Evolutionary conservation across 352 stramenopile species (phyloP).

Genomic region (Blastocystis hominis): DNA sequence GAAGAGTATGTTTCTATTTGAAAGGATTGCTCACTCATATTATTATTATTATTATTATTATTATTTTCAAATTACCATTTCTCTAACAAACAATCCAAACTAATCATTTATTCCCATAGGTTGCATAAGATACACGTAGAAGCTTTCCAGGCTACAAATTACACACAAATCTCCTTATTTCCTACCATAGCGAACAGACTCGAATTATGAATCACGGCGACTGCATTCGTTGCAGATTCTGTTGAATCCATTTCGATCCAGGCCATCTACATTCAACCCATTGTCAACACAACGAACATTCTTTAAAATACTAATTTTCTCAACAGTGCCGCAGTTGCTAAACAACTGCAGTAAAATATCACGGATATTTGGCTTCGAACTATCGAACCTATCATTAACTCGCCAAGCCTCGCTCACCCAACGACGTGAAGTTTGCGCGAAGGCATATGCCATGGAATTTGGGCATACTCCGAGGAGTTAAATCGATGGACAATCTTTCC

Average conservation of each 20-base stretch:
- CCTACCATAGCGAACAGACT: constrained; percentile 8
- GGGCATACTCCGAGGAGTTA: constrained; percentile 31
- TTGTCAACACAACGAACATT: not conserved
- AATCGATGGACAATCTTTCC: constrained; percentile 55
- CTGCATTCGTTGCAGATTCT: constrained; percentile 32
- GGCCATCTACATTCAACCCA: constrained; percentile 15
- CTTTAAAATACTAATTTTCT: constrained; percentile 45
- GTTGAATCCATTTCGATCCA: constrained; percentile 46
- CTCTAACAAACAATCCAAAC: not conserved
- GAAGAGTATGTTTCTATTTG: not conserved
- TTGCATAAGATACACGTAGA: constrained; percentile 49
- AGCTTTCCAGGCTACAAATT: constrained; percentile 29
- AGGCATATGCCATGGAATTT: constrained; percentile 46
- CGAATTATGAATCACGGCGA: constrained; percentile 41
- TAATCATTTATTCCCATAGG: constrained; percentile 27
- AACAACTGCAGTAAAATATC: not conserved
- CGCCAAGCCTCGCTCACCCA: not conserved
- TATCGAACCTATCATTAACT: constrained; percentile 13
- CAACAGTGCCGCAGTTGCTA: not conserved
- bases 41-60: not conserved
- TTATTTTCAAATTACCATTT: not conserved
- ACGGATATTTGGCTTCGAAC: constrained; percentile 25
- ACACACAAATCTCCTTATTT: not conserved
- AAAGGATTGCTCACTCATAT: not conserved
- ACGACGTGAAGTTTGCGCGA: constrained; percentile 25